Conservation (phyloP, 805 yeast species). For the Candida wancherniae region DNA sequence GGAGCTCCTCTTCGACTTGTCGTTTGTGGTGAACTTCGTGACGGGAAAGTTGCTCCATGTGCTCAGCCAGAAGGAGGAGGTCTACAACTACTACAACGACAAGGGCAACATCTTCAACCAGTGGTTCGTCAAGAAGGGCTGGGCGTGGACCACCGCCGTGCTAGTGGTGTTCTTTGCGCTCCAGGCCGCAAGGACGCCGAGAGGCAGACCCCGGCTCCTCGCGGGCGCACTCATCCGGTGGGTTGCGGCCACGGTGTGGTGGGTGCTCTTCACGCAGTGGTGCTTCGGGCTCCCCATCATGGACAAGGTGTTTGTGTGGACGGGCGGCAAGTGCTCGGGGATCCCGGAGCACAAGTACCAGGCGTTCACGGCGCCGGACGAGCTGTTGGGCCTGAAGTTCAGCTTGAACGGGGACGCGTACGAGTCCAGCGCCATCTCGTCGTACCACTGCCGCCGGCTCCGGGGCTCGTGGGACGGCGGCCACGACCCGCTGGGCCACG, state of each 20-base stretch:
- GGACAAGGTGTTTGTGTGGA: constrained; percentile 73
- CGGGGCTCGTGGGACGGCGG: constrained; percentile 78
- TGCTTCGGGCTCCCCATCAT: constrained; percentile 78
- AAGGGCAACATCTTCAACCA: constrained; percentile 70
- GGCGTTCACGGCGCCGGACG: background rate
- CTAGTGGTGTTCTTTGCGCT: constrained; percentile 24
- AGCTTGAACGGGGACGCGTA: constrained; percentile 8
- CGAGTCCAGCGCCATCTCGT: constrained; percentile 23
- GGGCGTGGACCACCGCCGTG: constrained; percentile 74
- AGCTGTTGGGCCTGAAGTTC: constrained; percentile 3
- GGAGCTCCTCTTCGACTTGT: constrained; percentile 27
- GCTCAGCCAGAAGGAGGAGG: constrained; percentile 42
- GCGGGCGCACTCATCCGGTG: constrained; percentile 38
- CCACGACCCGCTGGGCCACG: constrained; percentile 95
- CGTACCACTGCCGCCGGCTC: constrained; percentile 34
- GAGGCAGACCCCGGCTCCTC: constrained; percentile 1
- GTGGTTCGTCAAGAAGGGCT: constrained; percentile 79
- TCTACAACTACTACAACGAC: constrained; percentile 48
- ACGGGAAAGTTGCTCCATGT: constrained; percentile 49
- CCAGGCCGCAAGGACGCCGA: constrained; percentile 1
- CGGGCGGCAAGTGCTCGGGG: constrained; percentile 77
- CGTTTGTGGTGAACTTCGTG: constrained; percentile 38
- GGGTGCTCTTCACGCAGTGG: constrained; percentile 88
- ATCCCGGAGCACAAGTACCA: constrained; percentile 12
- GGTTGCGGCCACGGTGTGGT: constrained; percentile 61